Percentiles rank a stretch among this genome's conserved stretches.
Evolutionary conservation across 192 early-diverging fungal genomes (phyloP).

Genomic region (Mortierella hygrophila): DNA sequence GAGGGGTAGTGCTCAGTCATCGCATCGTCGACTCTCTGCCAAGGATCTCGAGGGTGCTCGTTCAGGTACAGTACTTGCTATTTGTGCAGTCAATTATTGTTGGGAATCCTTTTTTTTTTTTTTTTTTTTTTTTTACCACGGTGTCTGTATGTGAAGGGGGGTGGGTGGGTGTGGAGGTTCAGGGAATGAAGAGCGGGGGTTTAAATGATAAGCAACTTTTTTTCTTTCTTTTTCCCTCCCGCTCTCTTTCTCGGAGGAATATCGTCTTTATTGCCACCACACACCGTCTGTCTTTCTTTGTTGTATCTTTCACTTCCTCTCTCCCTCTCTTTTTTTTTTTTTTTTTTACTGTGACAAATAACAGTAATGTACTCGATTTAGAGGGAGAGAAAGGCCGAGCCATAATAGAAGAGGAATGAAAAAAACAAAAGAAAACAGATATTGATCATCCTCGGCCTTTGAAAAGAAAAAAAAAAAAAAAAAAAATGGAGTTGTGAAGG

Average conservation of each 20-base stretch:
- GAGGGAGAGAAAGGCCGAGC: too few relatives aligned
- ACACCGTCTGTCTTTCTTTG: background rate
- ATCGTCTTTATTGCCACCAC: background rate
- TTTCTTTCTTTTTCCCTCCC: background rate
- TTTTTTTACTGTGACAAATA: too few relatives aligned
- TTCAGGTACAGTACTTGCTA: background rate
- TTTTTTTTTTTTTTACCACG: slow-evolving; percentile 7
- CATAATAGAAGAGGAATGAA: too few relatives aligned
- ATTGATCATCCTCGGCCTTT: too few relatives aligned
- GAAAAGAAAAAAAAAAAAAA: too few relatives aligned
- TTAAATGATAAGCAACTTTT: background rate
- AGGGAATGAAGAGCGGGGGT: slow-evolving; percentile 1
- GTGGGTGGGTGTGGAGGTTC: background rate
- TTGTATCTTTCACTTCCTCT: background rate
- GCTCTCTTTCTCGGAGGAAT: background rate
- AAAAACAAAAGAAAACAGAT: too few relatives aligned
- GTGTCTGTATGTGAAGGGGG: background rate
- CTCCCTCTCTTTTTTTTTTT: too few relatives aligned
- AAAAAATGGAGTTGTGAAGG: too few relatives aligned
- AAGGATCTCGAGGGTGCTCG: background rate
- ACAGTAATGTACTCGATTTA: too few relatives aligned
- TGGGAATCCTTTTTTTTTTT: background rate
- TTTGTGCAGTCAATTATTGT: background rate
- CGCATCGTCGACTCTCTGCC: slow-evolving; percentile 11
- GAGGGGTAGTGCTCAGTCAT: background rate